Percentiles rank a stretch among this genome's conserved stretches.
Conservation (phyloP, 2,329 filamentous ascomycete genomes). For the Fusarium camptoceras region DNA sequence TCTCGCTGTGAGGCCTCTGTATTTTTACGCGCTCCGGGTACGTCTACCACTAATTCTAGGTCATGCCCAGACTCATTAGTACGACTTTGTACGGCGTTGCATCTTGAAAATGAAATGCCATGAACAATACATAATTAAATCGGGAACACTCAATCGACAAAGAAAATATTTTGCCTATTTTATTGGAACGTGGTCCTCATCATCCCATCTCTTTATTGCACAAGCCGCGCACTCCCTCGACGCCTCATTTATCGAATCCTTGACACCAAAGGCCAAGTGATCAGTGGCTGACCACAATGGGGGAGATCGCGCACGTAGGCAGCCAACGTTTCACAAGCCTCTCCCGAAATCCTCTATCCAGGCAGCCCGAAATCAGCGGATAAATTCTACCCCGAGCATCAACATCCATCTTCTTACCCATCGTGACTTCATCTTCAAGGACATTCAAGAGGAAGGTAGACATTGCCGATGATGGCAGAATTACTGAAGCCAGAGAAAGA, state of each 20-base stretch:
- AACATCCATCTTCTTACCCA: neutral
- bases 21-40: rapidly evolving
- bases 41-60: neutral
- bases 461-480: neutral
- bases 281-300: neutral
- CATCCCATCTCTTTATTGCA: too few species aligned
- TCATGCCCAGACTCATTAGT: neutral
- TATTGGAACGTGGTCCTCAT: neutral
- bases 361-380: too few species aligned
- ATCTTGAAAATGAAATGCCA: neutral
- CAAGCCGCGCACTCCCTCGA: neutral
- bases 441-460: rapidly evolving
- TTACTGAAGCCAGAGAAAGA: neutral
- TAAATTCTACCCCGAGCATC: neutral
- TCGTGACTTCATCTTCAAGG: too few species aligned
- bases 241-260: neutral
- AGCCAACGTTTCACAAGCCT: neutral
- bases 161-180: neutral
- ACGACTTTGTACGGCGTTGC: neutral
- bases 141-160: neutral
- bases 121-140: neutral
- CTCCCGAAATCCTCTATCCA: neutral
- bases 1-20: neutral
- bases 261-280: neutral
- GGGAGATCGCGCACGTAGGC: neutral